Conservation (phyloP, 805 yeast genomes). For the Candida multigemmis region DNA sequence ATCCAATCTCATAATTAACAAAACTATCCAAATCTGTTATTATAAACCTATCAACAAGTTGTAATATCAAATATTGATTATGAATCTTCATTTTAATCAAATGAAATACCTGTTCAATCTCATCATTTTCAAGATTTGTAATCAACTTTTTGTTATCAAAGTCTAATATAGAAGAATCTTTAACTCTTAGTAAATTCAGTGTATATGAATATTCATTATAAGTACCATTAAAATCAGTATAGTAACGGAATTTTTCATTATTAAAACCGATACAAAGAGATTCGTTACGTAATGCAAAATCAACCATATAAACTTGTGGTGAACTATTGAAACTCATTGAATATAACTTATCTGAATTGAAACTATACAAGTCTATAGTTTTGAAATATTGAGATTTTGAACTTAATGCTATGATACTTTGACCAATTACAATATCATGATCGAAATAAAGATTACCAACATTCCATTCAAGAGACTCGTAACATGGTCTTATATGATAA, state of each 20-base stretch:
- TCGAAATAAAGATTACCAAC: conserved; percentile 26
- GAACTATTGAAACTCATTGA: conserved; percentile 28
- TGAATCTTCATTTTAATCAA: conserved; percentile 23
- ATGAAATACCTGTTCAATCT: conserved; percentile 17
- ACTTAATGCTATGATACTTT: conserved; percentile 46
- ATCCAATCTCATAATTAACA: conserved; percentile 28
- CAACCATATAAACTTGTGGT: conserved; percentile 45
- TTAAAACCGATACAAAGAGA: conserved; percentile 47
- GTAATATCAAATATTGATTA: conserved; percentile 35
- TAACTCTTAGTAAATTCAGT: conserved; percentile 9
- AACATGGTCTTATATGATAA: conserved; percentile 55
- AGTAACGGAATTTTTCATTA: conserved; percentile 45
- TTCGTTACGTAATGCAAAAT: conserved; percentile 43
- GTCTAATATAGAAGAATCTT: conserved; percentile 7
- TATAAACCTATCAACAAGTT: conserved; percentile 23
- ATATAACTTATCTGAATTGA: conserved; percentile 26
- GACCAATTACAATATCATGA: conserved; percentile 35
- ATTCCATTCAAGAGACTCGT: conserved; percentile 42
- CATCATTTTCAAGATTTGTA: conserved; percentile 23
- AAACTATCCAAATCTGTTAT: conserved; percentile 31
- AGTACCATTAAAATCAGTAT: conserved; percentile 58
- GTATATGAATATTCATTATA: conserved; percentile 42
- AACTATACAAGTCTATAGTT: conserved; percentile 25
- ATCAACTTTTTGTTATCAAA: conserved; percentile 7
- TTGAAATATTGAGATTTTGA: conserved; percentile 27